Evolutionary conservation across 2,329 filamentous ascomycete genomes (phyloP).

Genomic region (Claviceps maximensis): DNA sequence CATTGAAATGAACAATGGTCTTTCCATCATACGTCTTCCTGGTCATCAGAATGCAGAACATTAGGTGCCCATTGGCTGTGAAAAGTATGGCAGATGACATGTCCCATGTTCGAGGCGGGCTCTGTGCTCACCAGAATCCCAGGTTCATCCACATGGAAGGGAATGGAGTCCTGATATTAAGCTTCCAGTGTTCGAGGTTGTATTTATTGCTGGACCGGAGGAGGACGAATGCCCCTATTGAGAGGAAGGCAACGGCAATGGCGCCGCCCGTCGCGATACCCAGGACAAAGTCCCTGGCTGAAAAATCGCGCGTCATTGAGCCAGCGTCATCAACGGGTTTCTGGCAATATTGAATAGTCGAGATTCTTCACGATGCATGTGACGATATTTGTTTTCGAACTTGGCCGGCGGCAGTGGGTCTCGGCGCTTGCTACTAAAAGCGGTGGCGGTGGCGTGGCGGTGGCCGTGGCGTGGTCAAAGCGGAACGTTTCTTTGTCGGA

Average conservation of each 20-base stretch:
- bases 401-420: too few species aligned
- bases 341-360: background rate
- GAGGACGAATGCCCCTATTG: conserved; percentile 7
- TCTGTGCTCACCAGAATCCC: conserved; percentile 39
- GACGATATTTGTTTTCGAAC: background rate
- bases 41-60: background rate
- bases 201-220: conserved; percentile 25
- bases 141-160: conserved; percentile 51
- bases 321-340: background rate
- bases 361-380: background rate
- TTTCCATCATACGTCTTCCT: conserved; percentile 20
- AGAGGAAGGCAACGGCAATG: conserved; percentile 9
- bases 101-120: background rate
- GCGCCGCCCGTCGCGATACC: conserved; percentile 17
- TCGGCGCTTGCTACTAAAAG: too few species aligned
- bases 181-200: conserved; percentile 40
- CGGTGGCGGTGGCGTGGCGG: too few species aligned
- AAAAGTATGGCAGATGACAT: background rate
- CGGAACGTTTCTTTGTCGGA: too few species aligned
- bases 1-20: conserved; percentile 24
- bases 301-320: conserved; percentile 2
- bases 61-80: background rate
- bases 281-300: conserved; percentile 14
- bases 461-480: too few species aligned
- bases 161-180: conserved; percentile 34